Base-by-base conservation (phyloP, 345 rosid species). In the Rhizophora apiculata region DNA sequence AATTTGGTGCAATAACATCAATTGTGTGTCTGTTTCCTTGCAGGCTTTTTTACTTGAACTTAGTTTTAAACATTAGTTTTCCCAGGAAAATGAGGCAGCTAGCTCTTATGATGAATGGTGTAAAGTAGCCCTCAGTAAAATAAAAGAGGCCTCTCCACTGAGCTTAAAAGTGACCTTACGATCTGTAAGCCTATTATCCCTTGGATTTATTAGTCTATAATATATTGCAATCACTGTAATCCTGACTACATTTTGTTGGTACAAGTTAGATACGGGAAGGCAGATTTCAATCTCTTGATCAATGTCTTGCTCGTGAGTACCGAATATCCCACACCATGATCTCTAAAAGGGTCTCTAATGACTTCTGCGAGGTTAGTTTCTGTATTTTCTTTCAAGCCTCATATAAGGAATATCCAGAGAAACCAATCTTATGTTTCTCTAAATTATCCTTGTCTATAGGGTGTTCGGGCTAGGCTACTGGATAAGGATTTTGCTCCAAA, bases 401-500 rank as follows among this genome's bases (percentile, higher is more conserved):
- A 24, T 10, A 3, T 21, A 20, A n/a, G 26, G 9, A 70, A 55
- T 60, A 26, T 63, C 48, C 67, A 26, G 59, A 43, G 52, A n/a
- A 22, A 52, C 34, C 19, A 13, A 56, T 21, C 57, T 68, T 10
- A 59, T 58, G 20, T 66, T 56, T 10, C 22, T 56, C 61, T 55
- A 24, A 53, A 63, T 65, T 15, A 0, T 4, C 2, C 55, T 73
- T 53, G 4, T 62, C n/a, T 20, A 34, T 62, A 91, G 97, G 98
- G 98, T 70, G 83, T 89, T 55, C 84, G 92, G 10, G 91, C 99
- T 34, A 83, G 88, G 26, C 79, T 95, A 60, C 83, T 92, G 69
- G 96, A 92, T 63, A 92, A 83, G 76, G 96, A 95, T 75, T 95
- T 90, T 77, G 83, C 96, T 79, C 99, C 99, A 62, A 87, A 95